Base-by-base conservation (phyloP, 805 yeast species). In the Hagleromyces aurorensis region DNA sequence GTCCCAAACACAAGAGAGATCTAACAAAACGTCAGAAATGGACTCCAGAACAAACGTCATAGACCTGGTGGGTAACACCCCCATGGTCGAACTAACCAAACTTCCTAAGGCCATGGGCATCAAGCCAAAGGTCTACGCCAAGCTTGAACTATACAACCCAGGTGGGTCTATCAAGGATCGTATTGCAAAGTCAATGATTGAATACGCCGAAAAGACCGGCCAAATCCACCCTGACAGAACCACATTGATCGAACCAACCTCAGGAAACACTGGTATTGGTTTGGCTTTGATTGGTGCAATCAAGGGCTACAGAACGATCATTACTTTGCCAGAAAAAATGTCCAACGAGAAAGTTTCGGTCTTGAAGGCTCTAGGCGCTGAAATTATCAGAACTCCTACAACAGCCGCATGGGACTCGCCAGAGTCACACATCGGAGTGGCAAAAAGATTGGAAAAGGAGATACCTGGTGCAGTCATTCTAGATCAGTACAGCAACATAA, bases 371-470 rank as follows among this genome's bases (percentile, higher is more conserved):
- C 67, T 83, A 36, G 94, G 94, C 36, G 94, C 94, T 18, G 94
- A 83, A 57, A 83, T 83, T 52, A 78, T 83, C 43, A 73, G 94
- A 65, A 83, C 94, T 8, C 94, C 94, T 30, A 83, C 87, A 16
- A 93, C 79, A 52, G 94, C 94, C 24, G 93, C 94, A 2, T 83
- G 86, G 84, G 94, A 83, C 48, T 72, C 93, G 27, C 94, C 94
- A 24, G 94, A 84, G 57, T 77, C 87, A 18, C 94, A 83, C 50
- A 82, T 83, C 52, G 94, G 94, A 41, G 94, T 83, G 21, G 94
- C 94, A 32, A 70, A 66, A 53, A 75, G 77, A 43, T 67, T 83
- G 50, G 84, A 82, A 52, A 74, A 72, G 54, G 94, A 83, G 60
- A 80, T 83, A 44, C 87, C 89, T 33, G 79, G 82, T 52, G 78